These are phyloP conservation scores for Coelastrella sp. DNA, from an alignment of 139 green algal species.

Conservation along the genomic window DNA sequence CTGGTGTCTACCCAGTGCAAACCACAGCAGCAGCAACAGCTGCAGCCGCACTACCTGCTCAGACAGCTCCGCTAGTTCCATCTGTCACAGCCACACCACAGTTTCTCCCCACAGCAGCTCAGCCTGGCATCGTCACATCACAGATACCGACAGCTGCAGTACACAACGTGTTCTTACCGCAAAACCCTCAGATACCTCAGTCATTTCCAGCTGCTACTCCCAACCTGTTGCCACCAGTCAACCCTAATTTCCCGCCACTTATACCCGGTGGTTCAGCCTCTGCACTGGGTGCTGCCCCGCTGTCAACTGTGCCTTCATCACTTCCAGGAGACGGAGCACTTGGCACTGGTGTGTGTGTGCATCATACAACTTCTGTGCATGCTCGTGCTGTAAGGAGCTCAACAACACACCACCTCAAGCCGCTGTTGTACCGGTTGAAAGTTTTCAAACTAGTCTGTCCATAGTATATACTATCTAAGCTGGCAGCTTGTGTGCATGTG, in stretches of 20 bases:
- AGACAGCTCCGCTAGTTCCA: background rate
- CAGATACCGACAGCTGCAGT: no score
- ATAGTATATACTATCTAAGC: no score
- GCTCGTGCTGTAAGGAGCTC: no score
- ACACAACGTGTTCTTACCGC: background rate
- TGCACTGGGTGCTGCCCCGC: background rate
- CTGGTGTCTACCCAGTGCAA: no score
- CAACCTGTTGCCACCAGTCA: background rate
- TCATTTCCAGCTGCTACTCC: background rate
- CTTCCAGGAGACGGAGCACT: constrained; percentile 21
- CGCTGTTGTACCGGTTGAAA: no score
- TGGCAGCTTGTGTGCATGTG: no score
- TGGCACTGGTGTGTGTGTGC: background rate
- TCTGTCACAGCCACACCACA: background rate
- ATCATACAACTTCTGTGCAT: no score
- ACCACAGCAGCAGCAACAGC: no score
- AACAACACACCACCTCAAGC: no score
- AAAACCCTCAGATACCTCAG: background rate
- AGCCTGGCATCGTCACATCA: no score
- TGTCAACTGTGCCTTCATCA: background rate
- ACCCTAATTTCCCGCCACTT: background rate
- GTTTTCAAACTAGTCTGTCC: no score
- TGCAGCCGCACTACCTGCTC: background rate
- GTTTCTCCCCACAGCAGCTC: background rate
- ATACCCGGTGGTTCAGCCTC: background rate